phyloP scores from a whole-genome alignment of 345 rosid species.

The Carallia pectinifolia region DNA sequence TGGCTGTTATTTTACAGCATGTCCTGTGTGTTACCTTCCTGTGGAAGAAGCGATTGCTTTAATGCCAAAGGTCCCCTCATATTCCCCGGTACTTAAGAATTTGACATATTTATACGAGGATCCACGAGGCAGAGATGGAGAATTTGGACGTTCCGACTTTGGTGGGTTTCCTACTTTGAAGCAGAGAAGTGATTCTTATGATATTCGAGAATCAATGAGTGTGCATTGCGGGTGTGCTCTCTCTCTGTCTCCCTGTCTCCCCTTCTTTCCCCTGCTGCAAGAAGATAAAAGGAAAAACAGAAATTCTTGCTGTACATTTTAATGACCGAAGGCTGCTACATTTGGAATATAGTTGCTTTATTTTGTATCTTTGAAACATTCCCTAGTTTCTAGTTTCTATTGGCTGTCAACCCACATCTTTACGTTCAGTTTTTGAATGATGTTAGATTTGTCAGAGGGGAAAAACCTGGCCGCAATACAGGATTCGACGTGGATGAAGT shows the following conservation, averaged over 20 bases:
- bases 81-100: constrained; percentile 70
- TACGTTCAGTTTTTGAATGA: constrained; percentile 6
- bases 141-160: constrained; percentile 96
- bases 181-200: constrained; percentile 78
- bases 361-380: neutral
- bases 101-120: constrained; percentile 76
- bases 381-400: neutral
- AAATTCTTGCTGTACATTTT: no score
- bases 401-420: constrained; percentile 3
- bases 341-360: neutral
- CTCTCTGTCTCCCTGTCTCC: neutral
- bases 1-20: constrained; percentile 55
- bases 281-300: no score
- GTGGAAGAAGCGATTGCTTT: constrained; percentile 90
- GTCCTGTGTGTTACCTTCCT: constrained; percentile 96
- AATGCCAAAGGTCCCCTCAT: constrained; percentile 84
- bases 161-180: constrained; percentile 92
- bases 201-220: constrained; percentile 76
- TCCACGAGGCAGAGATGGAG: constrained; percentile 50
- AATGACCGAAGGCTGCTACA: neutral
- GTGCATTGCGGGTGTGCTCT: constrained; percentile 88
- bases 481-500: constrained; percentile 84
- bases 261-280: neutral
- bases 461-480: constrained; percentile 71
- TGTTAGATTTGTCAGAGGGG: constrained; percentile 82